phyloP scores from a whole-genome alignment of 345 rosid species.

The Durio zibethinus region DNA sequence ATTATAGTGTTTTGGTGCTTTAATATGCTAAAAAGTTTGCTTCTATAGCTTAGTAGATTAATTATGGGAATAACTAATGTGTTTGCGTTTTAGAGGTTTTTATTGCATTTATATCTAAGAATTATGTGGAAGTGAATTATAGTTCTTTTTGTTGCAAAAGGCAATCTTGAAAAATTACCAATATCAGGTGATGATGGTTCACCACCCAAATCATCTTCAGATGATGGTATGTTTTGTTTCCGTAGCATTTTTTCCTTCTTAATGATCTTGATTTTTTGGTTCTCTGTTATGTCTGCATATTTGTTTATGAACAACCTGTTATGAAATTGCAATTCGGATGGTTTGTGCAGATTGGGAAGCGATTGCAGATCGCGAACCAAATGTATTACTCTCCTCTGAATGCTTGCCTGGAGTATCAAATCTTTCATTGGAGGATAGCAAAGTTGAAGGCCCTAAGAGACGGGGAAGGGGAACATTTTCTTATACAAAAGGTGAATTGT shows the following conservation, averaged over 20 bases:
- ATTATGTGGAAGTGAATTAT: neutral
- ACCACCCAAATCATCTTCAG: conserved; percentile 41
- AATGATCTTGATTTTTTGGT: neutral
- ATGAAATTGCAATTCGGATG: neutral
- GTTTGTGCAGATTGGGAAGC: conserved; percentile 81
- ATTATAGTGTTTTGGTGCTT: neutral
- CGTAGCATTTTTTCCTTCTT: neutral
- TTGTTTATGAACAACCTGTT: neutral
- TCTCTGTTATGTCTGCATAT: neutral
- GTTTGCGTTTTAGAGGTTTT: neutral
- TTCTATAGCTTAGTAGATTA: neutral
- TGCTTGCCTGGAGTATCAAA: conserved; percentile 57
- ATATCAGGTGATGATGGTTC: conserved; percentile 20
- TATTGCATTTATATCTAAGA: neutral
- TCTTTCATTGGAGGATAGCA: conserved; percentile 52
- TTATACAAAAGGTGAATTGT: conserved; percentile 51
- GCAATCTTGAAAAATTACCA: conserved; percentile 26
- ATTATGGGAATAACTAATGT: neutral
- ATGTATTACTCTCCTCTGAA: conserved; percentile 49
- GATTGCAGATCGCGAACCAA: conserved; percentile 62
- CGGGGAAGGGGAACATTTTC: conserved; percentile 93
- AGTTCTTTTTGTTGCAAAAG: conserved; percentile 17
- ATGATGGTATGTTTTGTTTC: conserved; percentile 47
- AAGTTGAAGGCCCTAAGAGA: conserved; percentile 56
- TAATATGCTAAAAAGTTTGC: neutral